These are phyloP conservation scores for Coemansia sp. DNA, from an alignment of 192 early-diverging fungal species.

Conservation along the genomic window DNA sequence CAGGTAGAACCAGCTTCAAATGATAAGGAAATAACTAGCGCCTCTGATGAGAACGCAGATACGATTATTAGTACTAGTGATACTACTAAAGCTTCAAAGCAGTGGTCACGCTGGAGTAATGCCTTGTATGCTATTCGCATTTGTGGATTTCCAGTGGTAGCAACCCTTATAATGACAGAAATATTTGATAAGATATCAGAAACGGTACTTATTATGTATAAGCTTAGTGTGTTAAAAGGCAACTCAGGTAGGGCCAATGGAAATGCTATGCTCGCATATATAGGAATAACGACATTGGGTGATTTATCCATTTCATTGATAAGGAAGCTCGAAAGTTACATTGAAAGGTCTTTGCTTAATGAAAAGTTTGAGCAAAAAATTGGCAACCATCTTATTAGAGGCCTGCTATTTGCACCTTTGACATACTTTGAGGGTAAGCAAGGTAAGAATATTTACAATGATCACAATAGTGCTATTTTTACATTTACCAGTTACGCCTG, in stretches of 20 bases:
- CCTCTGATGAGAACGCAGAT: neutral
- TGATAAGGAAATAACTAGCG: neutral
- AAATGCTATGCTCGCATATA: neutral
- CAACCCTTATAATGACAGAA: neutral
- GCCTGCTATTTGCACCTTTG: neutral
- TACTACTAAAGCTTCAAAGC: neutral
- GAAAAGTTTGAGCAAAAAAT: neutral
- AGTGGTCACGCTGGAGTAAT: conserved; percentile 53
- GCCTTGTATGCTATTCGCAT: conserved; percentile 52
- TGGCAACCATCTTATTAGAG: neutral
- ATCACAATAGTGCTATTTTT: neutral
- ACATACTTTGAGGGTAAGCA: neutral
- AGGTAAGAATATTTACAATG: neutral
- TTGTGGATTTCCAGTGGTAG: neutral
- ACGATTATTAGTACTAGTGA: neutral
- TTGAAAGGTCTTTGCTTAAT: neutral
- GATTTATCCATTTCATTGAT: neutral
- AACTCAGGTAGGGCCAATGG: neutral
- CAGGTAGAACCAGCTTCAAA: neutral
- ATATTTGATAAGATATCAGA: neutral
- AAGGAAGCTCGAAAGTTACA: neutral
- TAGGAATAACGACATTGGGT: neutral
- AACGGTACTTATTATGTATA: neutral
- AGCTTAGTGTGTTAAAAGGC: neutral
- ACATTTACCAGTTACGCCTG: neutral